A percentile compares a stretch with the other conserved stretches of the same genome.
Evolutionary conservation across 148 eudicot species (phyloP).

Genomic region (Polygonum maritimum): DNA sequence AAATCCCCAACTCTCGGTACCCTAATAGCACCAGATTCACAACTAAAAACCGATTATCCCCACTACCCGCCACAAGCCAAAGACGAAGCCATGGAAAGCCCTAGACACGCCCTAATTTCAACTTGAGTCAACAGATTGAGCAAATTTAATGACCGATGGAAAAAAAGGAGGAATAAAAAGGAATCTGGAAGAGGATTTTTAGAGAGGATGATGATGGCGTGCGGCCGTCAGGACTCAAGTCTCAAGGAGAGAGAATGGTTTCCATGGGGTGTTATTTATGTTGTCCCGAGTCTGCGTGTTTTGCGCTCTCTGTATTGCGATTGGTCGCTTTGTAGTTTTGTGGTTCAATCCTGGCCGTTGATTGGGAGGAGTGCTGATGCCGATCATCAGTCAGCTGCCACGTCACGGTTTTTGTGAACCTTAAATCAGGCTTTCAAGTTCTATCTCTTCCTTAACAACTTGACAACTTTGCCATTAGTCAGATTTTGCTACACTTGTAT

Average conservation of each 20-base stretch:
- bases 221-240: not conserved
- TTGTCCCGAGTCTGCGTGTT: not conserved
- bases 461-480: not conserved
- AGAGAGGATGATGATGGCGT: not conserved
- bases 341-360: slow-evolving; percentile 11
- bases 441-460: not conserved
- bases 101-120: not conserved
- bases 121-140: not conserved
- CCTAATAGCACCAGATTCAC: not conserved
- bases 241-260: not conserved
- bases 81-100: not conserved
- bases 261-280: not conserved
- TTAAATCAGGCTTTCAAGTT: too few species aligned
- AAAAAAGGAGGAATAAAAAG: not conserved
- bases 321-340: not conserved
- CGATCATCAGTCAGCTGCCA: not conserved
- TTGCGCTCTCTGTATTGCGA: not conserved
- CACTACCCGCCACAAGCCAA: not conserved
- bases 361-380: not conserved
- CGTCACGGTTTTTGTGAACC: not conserved
- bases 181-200: not conserved
- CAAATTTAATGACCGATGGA: not conserved
- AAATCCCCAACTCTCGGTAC: not conserved
- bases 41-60: not conserved
- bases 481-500: not conserved